These are phyloP conservation scores for Solanum etuberosum DNA, from an alignment of 257 asterid genomes.

Conservation along the genomic window DNA sequence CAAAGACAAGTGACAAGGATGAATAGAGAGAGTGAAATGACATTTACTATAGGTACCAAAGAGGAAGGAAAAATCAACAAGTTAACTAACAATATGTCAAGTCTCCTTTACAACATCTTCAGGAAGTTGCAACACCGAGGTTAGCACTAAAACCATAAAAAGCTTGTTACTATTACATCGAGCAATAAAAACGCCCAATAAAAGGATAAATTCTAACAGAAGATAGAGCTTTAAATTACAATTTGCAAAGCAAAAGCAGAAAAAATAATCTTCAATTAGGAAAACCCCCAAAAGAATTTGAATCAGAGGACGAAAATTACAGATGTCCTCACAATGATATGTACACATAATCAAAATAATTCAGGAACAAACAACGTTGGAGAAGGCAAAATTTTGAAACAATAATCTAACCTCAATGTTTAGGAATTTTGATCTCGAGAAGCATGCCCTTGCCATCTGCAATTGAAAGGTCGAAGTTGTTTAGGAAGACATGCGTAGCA, in stretches of 20 bases:
- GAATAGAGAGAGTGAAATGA: background rate
- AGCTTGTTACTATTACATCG: background rate
- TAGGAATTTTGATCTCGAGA: constrained; percentile 65
- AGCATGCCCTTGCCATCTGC: constrained; percentile 94
- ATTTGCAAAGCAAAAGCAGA: background rate
- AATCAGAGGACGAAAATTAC: constrained; percentile 15
- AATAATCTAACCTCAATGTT: constrained; percentile 16
- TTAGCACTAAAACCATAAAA: background rate
- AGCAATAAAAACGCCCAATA: background rate
- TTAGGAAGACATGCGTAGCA: background rate
- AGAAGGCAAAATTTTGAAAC: constrained; percentile 8
- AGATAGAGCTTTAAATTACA: background rate
- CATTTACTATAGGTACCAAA: background rate
- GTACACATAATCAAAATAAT: constrained; percentile 26
- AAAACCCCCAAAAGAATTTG: background rate
- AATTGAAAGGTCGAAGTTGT: background rate
- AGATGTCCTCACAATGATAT: constrained; percentile 24
- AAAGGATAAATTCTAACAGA: background rate
- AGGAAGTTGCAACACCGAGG: background rate
- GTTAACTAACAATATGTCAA: background rate
- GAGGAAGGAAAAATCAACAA: background rate
- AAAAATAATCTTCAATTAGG: background rate
- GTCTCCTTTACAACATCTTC: background rate
- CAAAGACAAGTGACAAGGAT: background rate
- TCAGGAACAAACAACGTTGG: background rate